phyloP scores from a whole-genome alignment of 2,329 filamentous ascomycete species.

The Alternaria hordeiaustralica region DNA sequence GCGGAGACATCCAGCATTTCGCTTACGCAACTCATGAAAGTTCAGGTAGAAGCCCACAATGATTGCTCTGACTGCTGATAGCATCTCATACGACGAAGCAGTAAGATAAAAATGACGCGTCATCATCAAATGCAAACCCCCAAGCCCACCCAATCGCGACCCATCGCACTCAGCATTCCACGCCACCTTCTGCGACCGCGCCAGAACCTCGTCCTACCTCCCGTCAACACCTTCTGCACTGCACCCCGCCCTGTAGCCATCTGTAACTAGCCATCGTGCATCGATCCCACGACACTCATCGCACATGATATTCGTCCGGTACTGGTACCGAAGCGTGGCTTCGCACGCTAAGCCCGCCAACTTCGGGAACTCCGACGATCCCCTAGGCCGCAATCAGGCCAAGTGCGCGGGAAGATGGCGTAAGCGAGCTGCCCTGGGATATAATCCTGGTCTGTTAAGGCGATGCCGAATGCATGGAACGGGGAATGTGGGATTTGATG shows the following conservation, averaged over 20 bases:
- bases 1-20: too few relatives aligned
- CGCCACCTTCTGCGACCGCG: not conserved
- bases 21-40: not conserved
- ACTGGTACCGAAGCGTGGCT: not conserved
- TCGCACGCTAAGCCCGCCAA: not conserved
- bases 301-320: not conserved
- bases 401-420: not conserved
- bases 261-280: not conserved
- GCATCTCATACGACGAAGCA: not conserved
- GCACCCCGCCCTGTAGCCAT: not conserved
- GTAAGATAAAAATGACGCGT: not conserved
- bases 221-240: not conserved
- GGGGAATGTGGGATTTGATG: not conserved
- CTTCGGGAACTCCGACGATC: conserved; percentile 1
- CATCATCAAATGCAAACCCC: not conserved
- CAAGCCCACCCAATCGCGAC: not conserved
- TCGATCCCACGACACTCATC: not conserved
- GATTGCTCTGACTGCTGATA: not conserved
- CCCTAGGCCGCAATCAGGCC: not conserved
- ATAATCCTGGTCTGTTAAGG: conserved; percentile 1
- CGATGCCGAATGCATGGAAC: conserved; percentile 1
- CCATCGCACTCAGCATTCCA: not conserved
- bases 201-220: not conserved
- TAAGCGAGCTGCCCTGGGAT: not conserved
- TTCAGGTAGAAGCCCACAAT: not conserved